These are phyloP conservation scores for Vitis rupestris DNA, from an alignment of 164 flowering plant species.

Conservation along the genomic window DNA sequence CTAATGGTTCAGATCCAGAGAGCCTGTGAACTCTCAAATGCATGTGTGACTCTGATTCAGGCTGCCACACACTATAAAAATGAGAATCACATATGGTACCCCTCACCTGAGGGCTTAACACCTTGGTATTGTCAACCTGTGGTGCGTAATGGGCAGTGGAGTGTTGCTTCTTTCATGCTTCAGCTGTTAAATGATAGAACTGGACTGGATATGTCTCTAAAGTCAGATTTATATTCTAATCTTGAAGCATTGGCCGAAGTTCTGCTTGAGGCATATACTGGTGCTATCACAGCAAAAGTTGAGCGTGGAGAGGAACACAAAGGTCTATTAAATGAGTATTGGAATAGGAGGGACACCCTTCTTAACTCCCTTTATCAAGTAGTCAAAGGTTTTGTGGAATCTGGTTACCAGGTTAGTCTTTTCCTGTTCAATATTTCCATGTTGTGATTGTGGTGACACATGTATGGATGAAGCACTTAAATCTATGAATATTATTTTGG, in stretches of 20 bases:
- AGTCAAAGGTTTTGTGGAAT: slow-evolving; percentile 49
- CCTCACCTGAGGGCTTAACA: slow-evolving; percentile 73
- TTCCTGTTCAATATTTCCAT: slow-evolving; percentile 4
- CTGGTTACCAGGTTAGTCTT: slow-evolving; percentile 48
- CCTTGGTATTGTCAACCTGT: slow-evolving; percentile 83
- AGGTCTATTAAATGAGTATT: slow-evolving; percentile 61
- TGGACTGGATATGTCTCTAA: slow-evolving; percentile 46
- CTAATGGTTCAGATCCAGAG: slow-evolving; percentile 50
- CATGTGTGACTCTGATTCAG: slow-evolving; percentile 57
- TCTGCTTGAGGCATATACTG: slow-evolving; percentile 69
- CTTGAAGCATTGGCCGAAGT: slow-evolving; percentile 64
- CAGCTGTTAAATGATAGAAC: slow-evolving; percentile 55
- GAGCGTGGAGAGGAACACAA: slow-evolving; percentile 79
- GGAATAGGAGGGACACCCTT: slow-evolving; percentile 71
- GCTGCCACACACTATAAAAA: slow-evolving; percentile 60
- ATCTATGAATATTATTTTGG: neutral
- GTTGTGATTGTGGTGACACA: neutral
- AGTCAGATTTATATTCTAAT: slow-evolving; percentile 49
- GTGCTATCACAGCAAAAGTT: slow-evolving; percentile 73
- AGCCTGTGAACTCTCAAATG: slow-evolving; percentile 81
- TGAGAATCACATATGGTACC: slow-evolving; percentile 87
- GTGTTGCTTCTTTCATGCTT: slow-evolving; percentile 68
- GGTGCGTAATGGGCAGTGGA: slow-evolving; percentile 85
- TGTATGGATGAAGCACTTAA: neutral
- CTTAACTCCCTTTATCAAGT: slow-evolving; percentile 69